Evolutionary conservation across 2,329 filamentous ascomycete species (phyloP).

Genomic region (Aspergillus alliaceus): DNA sequence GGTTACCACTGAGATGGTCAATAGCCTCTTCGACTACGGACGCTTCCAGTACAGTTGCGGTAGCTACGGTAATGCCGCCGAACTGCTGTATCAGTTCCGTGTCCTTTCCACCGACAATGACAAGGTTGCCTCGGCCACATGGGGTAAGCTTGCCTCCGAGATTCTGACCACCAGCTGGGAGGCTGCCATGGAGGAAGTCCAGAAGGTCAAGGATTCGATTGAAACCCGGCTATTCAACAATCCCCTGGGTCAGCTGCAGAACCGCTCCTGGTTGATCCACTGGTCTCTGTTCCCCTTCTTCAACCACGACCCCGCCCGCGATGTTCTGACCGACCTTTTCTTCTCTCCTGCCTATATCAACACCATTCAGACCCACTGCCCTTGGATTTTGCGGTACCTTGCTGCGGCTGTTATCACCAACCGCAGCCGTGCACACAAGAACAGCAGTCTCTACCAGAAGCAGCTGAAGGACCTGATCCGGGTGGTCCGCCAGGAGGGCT

Average conservation of each 20-base stretch:
- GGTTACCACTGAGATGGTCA: conserved; percentile 92
- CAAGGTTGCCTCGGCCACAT: conserved; percentile 92
- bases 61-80: conserved; percentile 84
- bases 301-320: conserved; percentile 90
- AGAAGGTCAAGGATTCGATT: conserved; percentile 87
- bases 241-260: conserved; percentile 89
- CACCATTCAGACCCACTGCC: conserved; percentile 97
- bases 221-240: conserved; percentile 96
- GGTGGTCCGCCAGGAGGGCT: conserved; percentile 93
- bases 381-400: conserved; percentile 94
- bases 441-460: conserved; percentile 85
- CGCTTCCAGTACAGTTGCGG: conserved; percentile 98
- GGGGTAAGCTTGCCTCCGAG: conserved; percentile 96
- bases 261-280: conserved; percentile 96
- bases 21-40: conserved; percentile 92
- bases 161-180: conserved; percentile 97
- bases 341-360: conserved; percentile 98
- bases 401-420: conserved; percentile 93
- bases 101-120: conserved; percentile 98
- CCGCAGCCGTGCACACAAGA: conserved; percentile 75
- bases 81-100: conserved; percentile 95
- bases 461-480: conserved; percentile 96
- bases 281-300: conserved; percentile 99
- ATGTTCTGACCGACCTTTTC: conserved; percentile 90
- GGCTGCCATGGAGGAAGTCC: conserved; percentile 82